Conservation (phyloP, 768 basidiomycete species). For the Fistulinella prunicolor region DNA sequence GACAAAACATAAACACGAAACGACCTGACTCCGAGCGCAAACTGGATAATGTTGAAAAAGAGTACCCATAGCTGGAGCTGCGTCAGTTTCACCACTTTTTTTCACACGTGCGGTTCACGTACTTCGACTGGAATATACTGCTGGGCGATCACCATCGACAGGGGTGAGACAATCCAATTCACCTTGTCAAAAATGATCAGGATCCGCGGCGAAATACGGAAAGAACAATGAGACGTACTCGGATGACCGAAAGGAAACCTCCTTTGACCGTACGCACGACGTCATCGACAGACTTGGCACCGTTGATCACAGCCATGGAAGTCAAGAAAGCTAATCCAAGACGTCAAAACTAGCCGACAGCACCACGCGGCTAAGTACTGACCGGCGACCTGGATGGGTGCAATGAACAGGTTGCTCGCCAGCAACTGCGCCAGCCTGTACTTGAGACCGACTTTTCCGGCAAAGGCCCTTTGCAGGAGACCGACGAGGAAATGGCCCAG, state of each 20-base stretch:
- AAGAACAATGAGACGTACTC: slow-evolving; percentile 41
- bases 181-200: slow-evolving; percentile 44
- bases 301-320: slow-evolving; percentile 82
- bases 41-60: slow-evolving; percentile 79
- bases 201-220: neutral
- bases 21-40: slow-evolving; percentile 65
- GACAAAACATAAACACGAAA: slow-evolving; percentile 1
- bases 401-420: slow-evolving; percentile 70
- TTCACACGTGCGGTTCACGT: slow-evolving; percentile 16
- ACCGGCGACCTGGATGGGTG: slow-evolving; percentile 74
- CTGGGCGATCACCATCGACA: slow-evolving; percentile 74
- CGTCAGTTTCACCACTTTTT: slow-evolving; percentile 3
- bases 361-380: slow-evolving; percentile 20
- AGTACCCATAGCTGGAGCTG: slow-evolving; percentile 74
- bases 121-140: slow-evolving; percentile 77
- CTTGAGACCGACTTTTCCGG: slow-evolving; percentile 61
- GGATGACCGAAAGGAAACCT: slow-evolving; percentile 72
- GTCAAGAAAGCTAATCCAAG: slow-evolving; percentile 58
- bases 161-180: slow-evolving; percentile 75
- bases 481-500: slow-evolving; percentile 74
- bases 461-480: slow-evolving; percentile 69
- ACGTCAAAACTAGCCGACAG: too few species aligned
- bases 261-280: slow-evolving; percentile 64
- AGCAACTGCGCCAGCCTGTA: slow-evolving; percentile 71
- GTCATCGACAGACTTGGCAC: slow-evolving; percentile 64